Base-by-base conservation (phyloP, 805 yeast species). In the Isabelozyma pseudorhagii region DNA sequence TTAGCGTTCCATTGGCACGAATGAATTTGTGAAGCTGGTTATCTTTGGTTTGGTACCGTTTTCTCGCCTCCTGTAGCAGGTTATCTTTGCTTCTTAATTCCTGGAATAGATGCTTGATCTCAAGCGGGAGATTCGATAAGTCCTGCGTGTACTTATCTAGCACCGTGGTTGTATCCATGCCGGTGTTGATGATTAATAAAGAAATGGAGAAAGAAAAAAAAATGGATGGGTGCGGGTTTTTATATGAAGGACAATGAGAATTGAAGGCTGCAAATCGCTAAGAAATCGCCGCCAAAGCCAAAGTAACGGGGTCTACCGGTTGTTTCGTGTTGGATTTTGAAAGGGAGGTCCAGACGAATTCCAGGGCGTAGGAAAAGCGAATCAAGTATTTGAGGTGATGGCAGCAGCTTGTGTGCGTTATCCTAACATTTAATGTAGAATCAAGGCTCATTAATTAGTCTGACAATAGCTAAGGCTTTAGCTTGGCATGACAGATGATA, bases 161-260 rank as follows among this genome's bases (percentile, higher is more conserved):
- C 11, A 75, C 76, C 0, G 94, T 81, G n/a, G 97, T 91, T 3
- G 97, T 92, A 69, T 92, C 98, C 96, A 89, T 89, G 11, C 46
- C 5, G 10, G 10, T 31, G 36, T 10, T 31, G 21, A n/a, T 38
- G 40, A 8, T 38, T 38, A 14, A 14, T 38, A 3, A 31, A 31
- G 36, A 31, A 13, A 31, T 10, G 8, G 7, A 5, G n/a, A 8
- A 31, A 13, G 8, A 8, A 8, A 31, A 31, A 31, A 31, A 31
- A 10, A 5, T 31, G 36, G 36, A 13, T 31, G 1, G 10, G 36
- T 13, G 10, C 36, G n/a, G 2, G 36, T 9, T 31, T 13, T 31
- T 31, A 31, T 31, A 10, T 31, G 36, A 9, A 31, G 36, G 36
- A 31, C 36, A 10, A 31, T 31, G 36, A 31, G 36, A 31, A 31